A percentile compares a stretch with the other conserved stretches of the same genome.
phyloP scores from a whole-genome alignment of 805 yeast genomes.

The Isabelozyma rhagii region DNA sequence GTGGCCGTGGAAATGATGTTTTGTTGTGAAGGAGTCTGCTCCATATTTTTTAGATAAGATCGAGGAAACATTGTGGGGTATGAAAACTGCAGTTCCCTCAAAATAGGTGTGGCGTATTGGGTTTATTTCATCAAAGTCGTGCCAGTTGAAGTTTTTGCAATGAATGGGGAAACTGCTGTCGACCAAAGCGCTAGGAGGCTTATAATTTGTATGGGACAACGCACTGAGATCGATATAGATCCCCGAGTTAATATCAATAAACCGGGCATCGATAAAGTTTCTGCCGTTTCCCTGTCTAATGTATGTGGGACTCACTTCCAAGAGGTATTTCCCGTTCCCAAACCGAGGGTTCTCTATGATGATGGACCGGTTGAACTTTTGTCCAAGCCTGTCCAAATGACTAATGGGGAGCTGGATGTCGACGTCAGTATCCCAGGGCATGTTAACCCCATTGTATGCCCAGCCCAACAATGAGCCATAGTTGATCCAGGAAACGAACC shows the following conservation, averaged over 20 bases:
- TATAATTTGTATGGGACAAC: constrained; percentile 22
- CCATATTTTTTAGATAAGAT: constrained; percentile 33
- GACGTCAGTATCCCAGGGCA: constrained; percentile 32
- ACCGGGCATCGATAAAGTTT: constrained; percentile 35
- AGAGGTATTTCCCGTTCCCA: constrained; percentile 25
- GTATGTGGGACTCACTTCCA: constrained; percentile 24
- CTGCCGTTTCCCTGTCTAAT: constrained; percentile 41
- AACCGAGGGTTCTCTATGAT: constrained; percentile 26
- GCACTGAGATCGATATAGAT: constrained; percentile 45
- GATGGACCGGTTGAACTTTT: constrained; percentile 19
- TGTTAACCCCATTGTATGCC: constrained; percentile 28
- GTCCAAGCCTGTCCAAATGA: constrained; percentile 20
- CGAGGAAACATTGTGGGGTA: constrained; percentile 30
- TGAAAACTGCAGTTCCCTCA: constrained; percentile 34
- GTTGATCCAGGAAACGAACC: constrained; percentile 25
- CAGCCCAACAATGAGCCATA: constrained; percentile 28
- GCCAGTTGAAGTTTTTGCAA: constrained; percentile 41
- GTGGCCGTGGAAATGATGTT: constrained; percentile 21
- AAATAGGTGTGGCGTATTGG: constrained; percentile 35
- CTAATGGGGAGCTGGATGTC: constrained; percentile 26
- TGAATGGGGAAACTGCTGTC: constrained; percentile 18
- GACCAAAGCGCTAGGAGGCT: constrained; percentile 13
- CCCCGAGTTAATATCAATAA: constrained; percentile 37
- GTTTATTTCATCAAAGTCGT: constrained; percentile 29
- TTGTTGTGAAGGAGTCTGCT: constrained; percentile 23